Conservation (phyloP, 2,329 filamentous ascomycete species). For the Hypomyces perniciosus region DNA sequence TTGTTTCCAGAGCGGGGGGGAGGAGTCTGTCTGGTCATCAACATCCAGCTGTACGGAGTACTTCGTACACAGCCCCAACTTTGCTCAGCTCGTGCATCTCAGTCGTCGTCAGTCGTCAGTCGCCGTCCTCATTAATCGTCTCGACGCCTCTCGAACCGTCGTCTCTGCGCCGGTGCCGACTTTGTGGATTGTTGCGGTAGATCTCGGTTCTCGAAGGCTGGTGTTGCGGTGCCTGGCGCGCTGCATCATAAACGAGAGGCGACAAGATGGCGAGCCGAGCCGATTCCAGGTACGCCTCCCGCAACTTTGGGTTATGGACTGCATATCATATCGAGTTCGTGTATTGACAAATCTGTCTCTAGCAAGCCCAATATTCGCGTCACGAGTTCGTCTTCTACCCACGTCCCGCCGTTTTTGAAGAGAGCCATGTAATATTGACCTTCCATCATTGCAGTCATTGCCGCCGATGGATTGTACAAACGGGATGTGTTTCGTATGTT, state of each 20-base stretch:
- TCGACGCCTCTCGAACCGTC: constrained; percentile 5
- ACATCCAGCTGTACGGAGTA: neutral
- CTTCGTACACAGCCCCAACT: constrained; percentile 12
- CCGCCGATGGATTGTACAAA: constrained; percentile 97
- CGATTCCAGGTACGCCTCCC: constrained; percentile 9
- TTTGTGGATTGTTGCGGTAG: neutral
- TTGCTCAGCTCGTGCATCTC: constrained; percentile 7
- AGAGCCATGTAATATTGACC: constrained; percentile 11
- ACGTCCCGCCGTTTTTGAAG: neutral
- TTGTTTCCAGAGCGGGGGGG: neutral
- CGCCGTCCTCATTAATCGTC: constrained; percentile 7
- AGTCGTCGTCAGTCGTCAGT: constrained; percentile 10
- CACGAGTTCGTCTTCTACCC: constrained; percentile 61
- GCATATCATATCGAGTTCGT: neutral
- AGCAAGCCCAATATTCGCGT: constrained; percentile 85
- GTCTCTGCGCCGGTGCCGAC: constrained; percentile 2
- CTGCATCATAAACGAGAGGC: neutral
- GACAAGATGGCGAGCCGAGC: constrained; percentile 12
- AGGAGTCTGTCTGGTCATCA: constrained; percentile 10
- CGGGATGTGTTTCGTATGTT: constrained; percentile 95
- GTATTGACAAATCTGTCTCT: constrained; percentile 11
- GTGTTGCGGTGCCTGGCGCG: constrained; percentile 12
- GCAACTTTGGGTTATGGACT: neutral
- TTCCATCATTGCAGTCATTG: constrained; percentile 66
- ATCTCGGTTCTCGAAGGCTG: constrained; percentile 5